Evolutionary conservation across 2,329 filamentous ascomycete genomes (phyloP).

Genomic region (Fusarium sp.): DNA sequence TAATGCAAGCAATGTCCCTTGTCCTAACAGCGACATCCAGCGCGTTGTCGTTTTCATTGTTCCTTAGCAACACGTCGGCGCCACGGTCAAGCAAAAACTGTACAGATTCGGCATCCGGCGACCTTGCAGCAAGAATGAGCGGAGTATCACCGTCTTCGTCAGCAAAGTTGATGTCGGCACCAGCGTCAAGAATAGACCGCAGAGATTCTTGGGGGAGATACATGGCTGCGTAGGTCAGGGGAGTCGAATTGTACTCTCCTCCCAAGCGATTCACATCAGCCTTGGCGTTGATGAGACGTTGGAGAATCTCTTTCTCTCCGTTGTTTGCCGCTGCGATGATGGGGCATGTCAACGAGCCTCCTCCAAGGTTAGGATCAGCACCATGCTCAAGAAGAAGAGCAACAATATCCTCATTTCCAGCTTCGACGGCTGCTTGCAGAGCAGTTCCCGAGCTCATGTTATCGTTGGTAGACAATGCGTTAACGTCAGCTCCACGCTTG

Average conservation of each 20-base stretch:
- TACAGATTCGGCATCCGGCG: conserved; percentile 43
- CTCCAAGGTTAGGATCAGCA: conserved; percentile 54
- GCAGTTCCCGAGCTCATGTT: conserved; percentile 52
- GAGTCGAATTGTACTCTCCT: conserved; percentile 49
- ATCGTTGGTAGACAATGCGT: conserved; percentile 44
- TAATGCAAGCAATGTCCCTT: conserved; percentile 41
- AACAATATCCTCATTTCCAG: conserved; percentile 51
- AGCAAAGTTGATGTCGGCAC: conserved; percentile 53
- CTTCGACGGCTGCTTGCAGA: conserved; percentile 54
- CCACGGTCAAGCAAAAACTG: conserved; percentile 24
- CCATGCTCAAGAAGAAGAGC: conserved; percentile 51
- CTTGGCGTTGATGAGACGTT: conserved; percentile 50
- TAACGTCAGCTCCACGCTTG: conserved; percentile 50
- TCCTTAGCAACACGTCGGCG: conserved; percentile 17
- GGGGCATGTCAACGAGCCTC: conserved; percentile 49
- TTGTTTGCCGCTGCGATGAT: conserved; percentile 52
- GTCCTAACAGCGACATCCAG: neutral
- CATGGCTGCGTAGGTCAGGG: conserved; percentile 52
- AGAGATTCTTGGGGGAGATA: conserved; percentile 49
- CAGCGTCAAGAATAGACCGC: conserved; percentile 49
- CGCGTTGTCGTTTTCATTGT: conserved; percentile 10
- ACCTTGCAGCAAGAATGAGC: conserved; percentile 51
- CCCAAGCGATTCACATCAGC: conserved; percentile 53
- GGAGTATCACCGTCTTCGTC: conserved; percentile 53
- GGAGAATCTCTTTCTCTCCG: conserved; percentile 51